Evolutionary conservation across 345 rosid species (phyloP), one percentile per base, ranked within the genome.

Genomic region (Eucalyptus regnans): DNA sequence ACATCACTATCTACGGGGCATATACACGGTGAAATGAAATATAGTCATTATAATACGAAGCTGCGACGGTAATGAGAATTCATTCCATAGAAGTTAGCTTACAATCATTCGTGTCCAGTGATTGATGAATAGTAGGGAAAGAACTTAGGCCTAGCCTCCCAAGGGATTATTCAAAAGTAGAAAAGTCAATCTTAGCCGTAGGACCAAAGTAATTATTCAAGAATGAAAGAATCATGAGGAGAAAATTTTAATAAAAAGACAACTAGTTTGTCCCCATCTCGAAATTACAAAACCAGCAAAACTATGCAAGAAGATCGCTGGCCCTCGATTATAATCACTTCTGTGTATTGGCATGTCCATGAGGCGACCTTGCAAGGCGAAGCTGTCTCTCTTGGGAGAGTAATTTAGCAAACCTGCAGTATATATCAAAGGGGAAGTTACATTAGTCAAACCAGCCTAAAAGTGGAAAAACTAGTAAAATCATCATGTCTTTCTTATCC

Each of bases 321-420:
- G 66, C 29, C 27, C 86, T 58, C 33, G 44, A n/a, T 27, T 52
- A 51, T 9, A n/a, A 51, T 71, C 37, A 41, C 25, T 88, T 86
- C 31, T 48, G 84, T 31, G 31, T 49, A 17, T 18, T 62, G 43
- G 76, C 71, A 18, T 41, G 81, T 54, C 92, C 93, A 60, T 51
- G 51, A 0, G 95, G 94, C 87, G 91, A 95, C 37, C 91, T 94
- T 25, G 89, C 84, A 48, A 88, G 88, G 16, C 97, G 97, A 60
- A 91, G 90, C 88, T 81, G 89, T 91, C 92, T 95, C 93, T 97
- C 97, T 22, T 90, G 88, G 4, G 98, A 95, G 29, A 97, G 96
- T 25, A 91, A 7, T 88, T 90, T 92, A 10, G 98, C 99, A 88
- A 94, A 89, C 91, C 97, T 97, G 87, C 68, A 50, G 8, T 86